Conservation (phyloP, 768 basidiomycete species). For the Russula brevipes region DNA sequence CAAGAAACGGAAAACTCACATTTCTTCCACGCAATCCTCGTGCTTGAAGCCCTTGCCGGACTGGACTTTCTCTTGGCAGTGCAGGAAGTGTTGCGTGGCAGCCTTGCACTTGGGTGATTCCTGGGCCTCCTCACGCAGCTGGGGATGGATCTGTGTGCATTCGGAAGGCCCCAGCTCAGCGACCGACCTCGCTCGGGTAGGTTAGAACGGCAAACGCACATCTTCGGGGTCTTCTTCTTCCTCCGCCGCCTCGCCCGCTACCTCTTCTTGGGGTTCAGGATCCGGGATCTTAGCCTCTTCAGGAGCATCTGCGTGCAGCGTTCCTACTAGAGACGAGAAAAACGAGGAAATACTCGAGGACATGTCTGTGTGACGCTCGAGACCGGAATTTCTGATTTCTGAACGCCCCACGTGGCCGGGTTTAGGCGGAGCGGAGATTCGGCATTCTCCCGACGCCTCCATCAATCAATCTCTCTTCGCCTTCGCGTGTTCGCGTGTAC, state of each 20-base stretch:
- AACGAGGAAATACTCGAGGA: constrained; percentile 37
- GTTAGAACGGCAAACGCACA: constrained; percentile 42
- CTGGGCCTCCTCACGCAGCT: constrained; percentile 72
- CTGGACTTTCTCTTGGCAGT: constrained; percentile 85
- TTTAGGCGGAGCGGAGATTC: neutral
- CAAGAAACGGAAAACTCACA: constrained; percentile 46
- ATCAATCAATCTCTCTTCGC: too few species aligned
- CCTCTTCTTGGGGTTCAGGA: constrained; percentile 39
- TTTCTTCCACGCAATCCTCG: constrained; percentile 90
- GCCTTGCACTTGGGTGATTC: constrained; percentile 58
- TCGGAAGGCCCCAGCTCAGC: neutral
- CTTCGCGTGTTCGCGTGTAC: too few species aligned
- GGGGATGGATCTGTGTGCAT: constrained; percentile 53
- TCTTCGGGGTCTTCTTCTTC: constrained; percentile 71
- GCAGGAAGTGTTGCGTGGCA: constrained; percentile 76
- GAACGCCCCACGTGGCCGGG: neutral
- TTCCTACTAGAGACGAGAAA: constrained; percentile 41
- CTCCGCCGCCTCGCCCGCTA: constrained; percentile 38
- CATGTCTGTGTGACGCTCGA: neutral
- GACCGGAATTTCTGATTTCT: too few species aligned
- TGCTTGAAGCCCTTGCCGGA: constrained; percentile 79
- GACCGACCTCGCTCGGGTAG: neutral
- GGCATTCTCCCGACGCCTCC: too few species aligned
- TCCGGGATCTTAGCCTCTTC: constrained; percentile 32
- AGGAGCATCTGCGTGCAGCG: constrained; percentile 40